These are phyloP conservation scores for Spirogloea muscicola DNA, from an alignment of 139 green algal genomes.

Conservation along the genomic window DNA sequence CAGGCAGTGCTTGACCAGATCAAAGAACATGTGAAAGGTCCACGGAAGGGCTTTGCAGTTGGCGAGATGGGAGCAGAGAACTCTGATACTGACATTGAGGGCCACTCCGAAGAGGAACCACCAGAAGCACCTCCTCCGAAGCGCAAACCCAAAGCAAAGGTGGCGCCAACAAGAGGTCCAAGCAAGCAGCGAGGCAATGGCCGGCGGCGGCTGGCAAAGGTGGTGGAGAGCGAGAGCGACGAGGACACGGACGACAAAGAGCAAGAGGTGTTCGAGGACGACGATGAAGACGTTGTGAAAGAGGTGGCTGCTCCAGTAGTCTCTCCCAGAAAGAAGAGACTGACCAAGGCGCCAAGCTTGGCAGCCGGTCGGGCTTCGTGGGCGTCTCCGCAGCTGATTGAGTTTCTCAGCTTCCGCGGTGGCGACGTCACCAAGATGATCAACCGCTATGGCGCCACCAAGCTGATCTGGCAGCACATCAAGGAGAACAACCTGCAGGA, in stretches of 20 bases:
- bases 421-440: neutral
- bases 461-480: conserved; percentile 10
- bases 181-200: no score
- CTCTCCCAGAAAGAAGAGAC: neutral
- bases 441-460: neutral
- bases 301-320: neutral
- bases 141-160: neutral
- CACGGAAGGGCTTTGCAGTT: neutral
- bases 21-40: neutral
- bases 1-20: neutral
- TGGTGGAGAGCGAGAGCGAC: neutral
- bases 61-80: neutral
- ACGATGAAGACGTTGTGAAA: neutral
- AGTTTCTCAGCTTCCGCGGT: neutral
- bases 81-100: neutral
- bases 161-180: no score
- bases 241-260: neutral
- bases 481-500: neutral
- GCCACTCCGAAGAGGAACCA: no score
- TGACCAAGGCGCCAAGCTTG: neutral
- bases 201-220: neutral
- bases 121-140: neutral
- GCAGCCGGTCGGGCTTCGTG: no score
- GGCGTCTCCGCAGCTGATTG: neutral
- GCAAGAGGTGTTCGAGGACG: neutral